Conservation (phyloP, 2,329 filamentous ascomycete genomes). For the Pseudovirgaria hyperparasitica region DNA sequence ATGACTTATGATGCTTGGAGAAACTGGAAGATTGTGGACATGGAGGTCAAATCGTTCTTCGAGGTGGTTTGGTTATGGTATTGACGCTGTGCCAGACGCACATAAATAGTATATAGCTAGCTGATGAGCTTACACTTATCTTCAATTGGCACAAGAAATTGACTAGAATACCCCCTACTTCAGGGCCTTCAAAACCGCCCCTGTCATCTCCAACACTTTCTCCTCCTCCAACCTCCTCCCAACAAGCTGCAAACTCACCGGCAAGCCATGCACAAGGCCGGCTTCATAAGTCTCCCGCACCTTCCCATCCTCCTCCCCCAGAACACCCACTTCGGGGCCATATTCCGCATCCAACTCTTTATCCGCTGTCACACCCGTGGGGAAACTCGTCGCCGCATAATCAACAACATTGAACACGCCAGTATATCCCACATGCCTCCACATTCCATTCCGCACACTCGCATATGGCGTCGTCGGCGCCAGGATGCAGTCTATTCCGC, state of each 20-base stretch:
- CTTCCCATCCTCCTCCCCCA: neutral
- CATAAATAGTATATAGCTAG: too few species aligned
- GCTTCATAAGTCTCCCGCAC: neutral
- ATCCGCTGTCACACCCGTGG: conserved; percentile 26
- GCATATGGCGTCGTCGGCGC: conserved; percentile 33
- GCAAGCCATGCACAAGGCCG: conserved; percentile 30
- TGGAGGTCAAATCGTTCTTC: too few species aligned
- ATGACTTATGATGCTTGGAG: too few species aligned
- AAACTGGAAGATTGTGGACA: too few species aligned
- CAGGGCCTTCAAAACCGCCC: conserved; percentile 19
- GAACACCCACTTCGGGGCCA: conserved; percentile 5
- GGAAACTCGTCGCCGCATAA: conserved; percentile 33
- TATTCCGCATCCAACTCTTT: conserved; percentile 15
- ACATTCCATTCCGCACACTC: conserved; percentile 27
- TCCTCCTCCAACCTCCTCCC: conserved; percentile 29
- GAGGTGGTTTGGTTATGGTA: too few species aligned
- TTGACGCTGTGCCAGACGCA: too few species aligned
- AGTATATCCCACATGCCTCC: conserved; percentile 33
- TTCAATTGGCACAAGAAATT: too few species aligned
- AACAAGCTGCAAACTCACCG: conserved; percentile 29
- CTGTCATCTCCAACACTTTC: conserved; percentile 28
- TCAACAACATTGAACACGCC: conserved; percentile 37
- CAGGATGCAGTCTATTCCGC: conserved; percentile 33
- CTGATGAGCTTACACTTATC: too few species aligned
- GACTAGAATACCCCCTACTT: too few species aligned